Conservation (phyloP, 2,329 filamentous ascomycete species). For the Epichloe gansuensis region DNA sequence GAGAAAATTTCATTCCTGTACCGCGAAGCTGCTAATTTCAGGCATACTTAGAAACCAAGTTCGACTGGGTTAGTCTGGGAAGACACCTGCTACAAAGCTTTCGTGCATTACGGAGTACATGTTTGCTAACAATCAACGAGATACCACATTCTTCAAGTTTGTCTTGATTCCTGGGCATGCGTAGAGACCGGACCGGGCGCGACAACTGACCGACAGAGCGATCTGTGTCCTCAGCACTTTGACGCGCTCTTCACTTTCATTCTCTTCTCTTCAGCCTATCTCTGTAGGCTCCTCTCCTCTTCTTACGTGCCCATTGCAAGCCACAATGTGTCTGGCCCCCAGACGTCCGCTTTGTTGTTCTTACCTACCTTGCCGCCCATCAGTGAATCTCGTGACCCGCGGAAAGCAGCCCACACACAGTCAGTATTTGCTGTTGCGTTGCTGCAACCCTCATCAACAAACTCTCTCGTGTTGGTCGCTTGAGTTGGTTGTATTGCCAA, state of each 20-base stretch:
- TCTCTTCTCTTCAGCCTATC: neutral
- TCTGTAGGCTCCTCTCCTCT: neutral
- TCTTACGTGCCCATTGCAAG: neutral
- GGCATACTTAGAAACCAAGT: neutral
- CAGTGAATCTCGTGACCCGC: neutral
- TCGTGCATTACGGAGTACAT: neutral
- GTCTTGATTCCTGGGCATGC: neutral
- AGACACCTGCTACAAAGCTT: neutral
- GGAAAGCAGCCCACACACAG: neutral
- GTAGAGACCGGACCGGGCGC: neutral
- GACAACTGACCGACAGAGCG: neutral
- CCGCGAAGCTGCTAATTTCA: neutral
- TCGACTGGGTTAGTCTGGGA: neutral
- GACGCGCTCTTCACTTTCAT: neutral
- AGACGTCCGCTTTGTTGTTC: neutral
- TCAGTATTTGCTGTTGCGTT: neutral
- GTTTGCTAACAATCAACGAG: neutral
- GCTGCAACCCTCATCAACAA: neutral
- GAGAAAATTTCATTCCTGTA: neutral
- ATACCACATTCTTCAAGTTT: neutral
- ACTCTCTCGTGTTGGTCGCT: neutral
- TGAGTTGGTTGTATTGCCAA: neutral
- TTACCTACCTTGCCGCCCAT: neutral
- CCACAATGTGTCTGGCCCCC: neutral
- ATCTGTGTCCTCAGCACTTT: neutral